A percentile compares a stretch with the other conserved stretches of the same genome.
Evolutionary conservation across 352 stramenopile species (phyloP).

Genomic region (Thalassiosira mediterranea): DNA sequence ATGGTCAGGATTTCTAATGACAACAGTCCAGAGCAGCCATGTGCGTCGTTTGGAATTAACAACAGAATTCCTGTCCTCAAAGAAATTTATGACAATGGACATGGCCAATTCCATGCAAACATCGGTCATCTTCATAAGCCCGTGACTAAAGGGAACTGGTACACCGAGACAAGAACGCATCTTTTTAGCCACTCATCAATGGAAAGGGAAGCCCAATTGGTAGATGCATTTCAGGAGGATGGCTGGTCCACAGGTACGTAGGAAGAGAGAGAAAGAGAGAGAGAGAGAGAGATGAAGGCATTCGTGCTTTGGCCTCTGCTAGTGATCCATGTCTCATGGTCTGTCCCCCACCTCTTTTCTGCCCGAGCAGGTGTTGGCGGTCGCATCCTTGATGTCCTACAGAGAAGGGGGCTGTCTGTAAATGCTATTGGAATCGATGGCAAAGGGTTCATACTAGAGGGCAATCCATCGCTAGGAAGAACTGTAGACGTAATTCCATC

Average conservation of each 20-base stretch:
- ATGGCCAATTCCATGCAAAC: constrained; percentile 62
- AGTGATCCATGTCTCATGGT: not conserved
- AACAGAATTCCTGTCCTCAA: constrained; percentile 43
- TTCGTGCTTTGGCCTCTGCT: constrained; percentile 1
- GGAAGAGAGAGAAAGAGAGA: too few species aligned
- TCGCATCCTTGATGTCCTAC: constrained; percentile 47
- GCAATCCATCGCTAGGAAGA: constrained; percentile 26
- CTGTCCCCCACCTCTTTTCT: constrained; percentile 1
- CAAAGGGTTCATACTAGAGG: constrained; percentile 31
- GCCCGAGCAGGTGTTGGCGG: constrained; percentile 33
- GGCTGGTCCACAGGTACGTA: constrained; percentile 51
- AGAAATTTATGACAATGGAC: constrained; percentile 60
- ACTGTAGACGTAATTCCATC: constrained; percentile 44
- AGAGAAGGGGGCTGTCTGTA: constrained; percentile 25
- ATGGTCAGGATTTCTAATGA: constrained; percentile 37
- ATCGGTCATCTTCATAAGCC: constrained; percentile 72
- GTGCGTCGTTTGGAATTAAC: constrained; percentile 63
- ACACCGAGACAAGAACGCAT: constrained; percentile 59
- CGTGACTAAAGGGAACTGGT: constrained; percentile 62
- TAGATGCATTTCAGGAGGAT: constrained; percentile 67
- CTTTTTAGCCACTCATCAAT: constrained; percentile 76
- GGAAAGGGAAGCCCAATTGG: constrained; percentile 49
- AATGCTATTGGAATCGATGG: constrained; percentile 30
- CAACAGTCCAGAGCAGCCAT: constrained; percentile 43
- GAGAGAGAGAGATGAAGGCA: constrained; percentile 6